Percentiles rank a stretch among this genome's conserved stretches.
Conservation (phyloP, 2,329 filamentous ascomycete genomes). For the Ophiobolus disseminans region DNA sequence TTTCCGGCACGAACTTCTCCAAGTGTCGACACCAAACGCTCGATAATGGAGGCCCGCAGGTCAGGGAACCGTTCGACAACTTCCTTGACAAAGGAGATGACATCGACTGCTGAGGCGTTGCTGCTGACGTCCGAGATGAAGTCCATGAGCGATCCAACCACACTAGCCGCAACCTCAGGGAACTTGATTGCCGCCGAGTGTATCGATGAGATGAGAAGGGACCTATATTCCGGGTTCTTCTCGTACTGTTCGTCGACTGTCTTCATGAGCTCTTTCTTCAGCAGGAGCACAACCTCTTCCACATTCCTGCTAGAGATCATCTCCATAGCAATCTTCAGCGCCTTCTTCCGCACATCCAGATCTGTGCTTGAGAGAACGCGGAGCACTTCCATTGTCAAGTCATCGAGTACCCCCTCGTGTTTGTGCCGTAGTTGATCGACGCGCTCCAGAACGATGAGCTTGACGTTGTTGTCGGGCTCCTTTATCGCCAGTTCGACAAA, state of each 20-base stretch:
- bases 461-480: conserved; percentile 98
- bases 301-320: conserved; percentile 99
- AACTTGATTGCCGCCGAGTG: conserved; percentile 99
- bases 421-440: conserved; percentile 86
- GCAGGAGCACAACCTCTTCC: conserved; percentile 91
- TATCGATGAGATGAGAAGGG: conserved; percentile 94
- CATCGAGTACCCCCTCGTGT: conserved; percentile 90
- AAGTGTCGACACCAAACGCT: conserved; percentile 86
- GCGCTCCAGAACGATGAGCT: conserved; percentile 94
- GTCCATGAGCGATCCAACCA: conserved; percentile 97
- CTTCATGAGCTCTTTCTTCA: conserved; percentile 98
- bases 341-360: conserved; percentile 93
- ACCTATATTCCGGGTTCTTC: conserved; percentile 70
- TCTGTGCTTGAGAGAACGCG: conserved; percentile 94
- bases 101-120: conserved; percentile 93
- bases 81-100: conserved; percentile 98
- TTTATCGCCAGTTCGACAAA: conserved; percentile 98
- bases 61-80: conserved; percentile 98
- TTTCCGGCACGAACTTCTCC: conserved; percentile 95
- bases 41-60: conserved; percentile 84
- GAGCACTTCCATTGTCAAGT: conserved; percentile 95
- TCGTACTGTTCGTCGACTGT: conserved; percentile 99
- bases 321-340: conserved; percentile 85
- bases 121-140: conserved; percentile 99
- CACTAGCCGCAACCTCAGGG: conserved; percentile 95